Percentiles rank a stretch among this genome's conserved stretches.
phyloP scores from a whole-genome alignment of 2,329 filamentous ascomycete genomes.

The Pezicula neosporulosa region DNA sequence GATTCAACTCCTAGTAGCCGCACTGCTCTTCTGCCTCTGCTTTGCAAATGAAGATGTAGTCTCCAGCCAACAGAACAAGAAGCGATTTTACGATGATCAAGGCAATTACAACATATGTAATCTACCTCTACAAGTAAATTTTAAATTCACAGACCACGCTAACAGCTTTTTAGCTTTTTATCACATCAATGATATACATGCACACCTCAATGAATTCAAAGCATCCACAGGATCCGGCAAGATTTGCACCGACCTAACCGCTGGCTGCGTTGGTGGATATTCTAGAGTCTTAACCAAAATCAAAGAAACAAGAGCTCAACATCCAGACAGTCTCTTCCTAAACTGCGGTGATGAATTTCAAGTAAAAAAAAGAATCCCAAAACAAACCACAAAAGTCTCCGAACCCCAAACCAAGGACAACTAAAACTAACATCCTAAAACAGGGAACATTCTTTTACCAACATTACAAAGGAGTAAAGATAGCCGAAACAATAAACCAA shows the following conservation, averaged over 20 bases:
- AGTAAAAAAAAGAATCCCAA: too few species aligned
- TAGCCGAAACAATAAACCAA: slow-evolving; percentile 60
- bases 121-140: neutral
- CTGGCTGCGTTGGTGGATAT: slow-evolving; percentile 62
- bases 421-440: neutral
- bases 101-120: slow-evolving; percentile 48
- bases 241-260: slow-evolving; percentile 52
- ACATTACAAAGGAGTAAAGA: slow-evolving; percentile 64
- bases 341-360: slow-evolving; percentile 63
- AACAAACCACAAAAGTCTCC: too few species aligned
- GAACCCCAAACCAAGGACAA: neutral
- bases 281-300: slow-evolving; percentile 59
- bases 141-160: neutral
- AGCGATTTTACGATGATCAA: slow-evolving; percentile 43
- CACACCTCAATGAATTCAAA: slow-evolving; percentile 61
- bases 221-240: slow-evolving; percentile 47
- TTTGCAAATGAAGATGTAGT: slow-evolving; percentile 37
- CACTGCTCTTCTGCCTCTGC: too few species aligned
- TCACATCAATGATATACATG: slow-evolving; percentile 67
- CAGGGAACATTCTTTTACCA: slow-evolving; percentile 65
- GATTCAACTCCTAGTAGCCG: too few species aligned
- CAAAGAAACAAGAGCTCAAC: slow-evolving; percentile 49
- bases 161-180: slow-evolving; percentile 49
- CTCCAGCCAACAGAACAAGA: slow-evolving; percentile 40
- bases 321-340: slow-evolving; percentile 57